Base-by-base conservation (phyloP, 805 yeast species). In the Lachancea fermentati region DNA sequence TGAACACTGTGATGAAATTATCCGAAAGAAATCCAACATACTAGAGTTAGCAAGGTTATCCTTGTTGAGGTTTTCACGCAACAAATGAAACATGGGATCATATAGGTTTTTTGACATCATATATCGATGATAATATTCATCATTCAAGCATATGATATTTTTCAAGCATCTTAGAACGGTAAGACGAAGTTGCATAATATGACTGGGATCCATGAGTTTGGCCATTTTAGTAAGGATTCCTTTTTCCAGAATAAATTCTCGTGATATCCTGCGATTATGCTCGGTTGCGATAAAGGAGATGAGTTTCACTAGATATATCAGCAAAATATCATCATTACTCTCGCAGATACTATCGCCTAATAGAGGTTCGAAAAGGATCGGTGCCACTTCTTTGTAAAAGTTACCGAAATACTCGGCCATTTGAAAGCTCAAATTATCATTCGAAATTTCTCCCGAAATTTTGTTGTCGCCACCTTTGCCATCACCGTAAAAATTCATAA, bases 11-110 rank as follows among this genome's bases (percentile, higher is more conserved):
- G 44, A 41, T 41, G 63, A 49, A 39, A 75, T 52, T 15, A 71
- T 66, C 49, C 76, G 82, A 25, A 80, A 64, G 16, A 89, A 66
- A 55, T 84, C 88, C 34, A 87, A 66, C 47, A 91, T 74, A 4
- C 89, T 74, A 0, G 96, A 87, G 52, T 78, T 83, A 2, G 83
- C 72, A 44, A 88, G 62, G 54, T 80, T 83, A 55, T 84, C 78
- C 29, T 63, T 61, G 22, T 67, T 61, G 5, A 71, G 65, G 7
- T 76, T 73, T 11, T 66, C 71, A 16, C 66, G 61, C 45, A 84
- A 67, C 36, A 77, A 65, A 1, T 58, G 54, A 42, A 85, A 69
- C 25, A 80, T 67, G 15, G 68, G 63, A 3, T 62, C 67, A 39
- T 81, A 66, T 4, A 81, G 56, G 35, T 77, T 71, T 41, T 77